These are phyloP conservation scores for Polytrichum commune DNA, from an alignment of 225 moss, liverwort and hornwort species.

Conservation along the genomic window DNA sequence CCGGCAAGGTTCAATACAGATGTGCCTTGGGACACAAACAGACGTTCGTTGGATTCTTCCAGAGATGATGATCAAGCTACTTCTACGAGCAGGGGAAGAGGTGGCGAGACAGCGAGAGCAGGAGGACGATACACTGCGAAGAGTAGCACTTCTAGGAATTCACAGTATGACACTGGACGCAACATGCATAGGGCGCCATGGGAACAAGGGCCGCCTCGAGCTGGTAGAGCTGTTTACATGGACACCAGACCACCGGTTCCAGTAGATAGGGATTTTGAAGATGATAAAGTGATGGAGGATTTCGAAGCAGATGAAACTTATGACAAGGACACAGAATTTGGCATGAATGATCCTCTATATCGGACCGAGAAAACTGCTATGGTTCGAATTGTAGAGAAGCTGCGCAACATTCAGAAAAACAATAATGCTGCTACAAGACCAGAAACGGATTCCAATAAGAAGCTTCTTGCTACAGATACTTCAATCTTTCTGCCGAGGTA, in stretches of 20 bases:
- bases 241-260: conserved; percentile 12
- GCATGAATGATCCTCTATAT: conserved; percentile 27
- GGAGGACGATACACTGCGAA: conserved; percentile 7
- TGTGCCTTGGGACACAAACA: conserved; percentile 4
- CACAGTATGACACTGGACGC: conserved; percentile 32
- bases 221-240: conserved; percentile 13
- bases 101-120: neutral
- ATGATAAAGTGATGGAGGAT: conserved; percentile 16
- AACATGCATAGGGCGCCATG: conserved; percentile 63
- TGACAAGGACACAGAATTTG: conserved; percentile 12
- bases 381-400: conserved; percentile 90
- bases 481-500: conserved; percentile 57
- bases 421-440: conserved; percentile 12
- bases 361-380: conserved; percentile 69
- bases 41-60: neutral
- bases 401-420: conserved; percentile 70
- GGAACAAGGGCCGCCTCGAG: conserved; percentile 41
- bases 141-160: conserved; percentile 21
- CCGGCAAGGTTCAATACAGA: conserved; percentile 15
- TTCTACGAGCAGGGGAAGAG: neutral
- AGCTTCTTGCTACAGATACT: conserved; percentile 37
- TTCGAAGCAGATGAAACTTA: conserved; percentile 14
- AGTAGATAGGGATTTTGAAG: conserved; percentile 14
- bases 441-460: conserved; percentile 19
- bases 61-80: neutral